Percentiles rank a stretch among this genome's conserved stretches.
Conservation (phyloP, 1,284 basidiomycete species). For the Trichosporon faecale region DNA sequence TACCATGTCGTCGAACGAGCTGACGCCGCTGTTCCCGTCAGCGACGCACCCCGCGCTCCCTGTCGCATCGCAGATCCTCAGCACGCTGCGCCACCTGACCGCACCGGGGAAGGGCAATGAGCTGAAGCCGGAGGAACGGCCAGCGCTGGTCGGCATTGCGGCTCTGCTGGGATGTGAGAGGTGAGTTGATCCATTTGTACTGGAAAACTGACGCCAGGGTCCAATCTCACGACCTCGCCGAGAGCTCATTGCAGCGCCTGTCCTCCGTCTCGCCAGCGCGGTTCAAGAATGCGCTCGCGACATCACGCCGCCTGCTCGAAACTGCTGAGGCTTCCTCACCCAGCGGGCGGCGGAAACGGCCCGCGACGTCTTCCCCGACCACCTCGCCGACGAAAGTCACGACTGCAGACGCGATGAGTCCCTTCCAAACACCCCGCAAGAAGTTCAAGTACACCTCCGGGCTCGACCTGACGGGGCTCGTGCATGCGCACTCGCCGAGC, state of each 20-base stretch:
- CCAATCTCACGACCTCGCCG: conserved; percentile 40
- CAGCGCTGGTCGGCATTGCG: conserved; percentile 47
- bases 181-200: conserved; percentile 29
- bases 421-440: conserved; percentile 40
- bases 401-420: conserved; percentile 14
- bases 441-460: conserved; percentile 36
- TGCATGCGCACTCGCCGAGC: conserved; percentile 26
- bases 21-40: conserved; percentile 44
- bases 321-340: neutral
- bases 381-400: conserved; percentile 3
- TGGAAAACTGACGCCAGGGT: conserved; percentile 30
- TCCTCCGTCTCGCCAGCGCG: conserved; percentile 41
- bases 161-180: conserved; percentile 48
- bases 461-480: conserved; percentile 32
- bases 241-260: conserved; percentile 41
- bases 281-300: conserved; percentile 37
- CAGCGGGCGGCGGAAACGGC: neutral
- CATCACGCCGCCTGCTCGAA: conserved; percentile 32
- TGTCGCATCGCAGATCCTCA: conserved; percentile 39
- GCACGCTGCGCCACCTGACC: conserved; percentile 41
- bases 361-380: neutral
- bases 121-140: conserved; percentile 38
- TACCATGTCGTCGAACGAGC: conserved; percentile 39
- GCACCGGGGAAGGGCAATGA: conserved; percentile 44
- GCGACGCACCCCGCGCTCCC: conserved; percentile 45